Evolutionary conservation across 1,139 yeast genomes (phyloP).

Genomic region (Saccharomyces hybrid): DNA sequence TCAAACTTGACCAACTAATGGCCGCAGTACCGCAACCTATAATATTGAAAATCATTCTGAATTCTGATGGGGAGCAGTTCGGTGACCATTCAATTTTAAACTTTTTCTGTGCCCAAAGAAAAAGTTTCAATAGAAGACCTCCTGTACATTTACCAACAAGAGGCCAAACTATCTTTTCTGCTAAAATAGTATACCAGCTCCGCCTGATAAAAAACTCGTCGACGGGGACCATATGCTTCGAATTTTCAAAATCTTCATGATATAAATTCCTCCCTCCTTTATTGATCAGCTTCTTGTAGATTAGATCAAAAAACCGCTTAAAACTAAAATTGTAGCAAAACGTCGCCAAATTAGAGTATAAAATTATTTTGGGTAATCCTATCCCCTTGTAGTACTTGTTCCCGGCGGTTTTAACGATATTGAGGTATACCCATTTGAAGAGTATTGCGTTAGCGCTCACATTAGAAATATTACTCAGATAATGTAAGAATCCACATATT

Average conservation of each 20-base stretch:
- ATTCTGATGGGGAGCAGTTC: slow-evolving; percentile 34
- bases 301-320: background rate
- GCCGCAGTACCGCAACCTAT: slow-evolving; percentile 7
- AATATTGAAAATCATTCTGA: slow-evolving; percentile 37
- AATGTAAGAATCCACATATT: slow-evolving; percentile 12
- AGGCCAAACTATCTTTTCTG: slow-evolving; percentile 10
- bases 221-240: background rate
- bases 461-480: background rate
- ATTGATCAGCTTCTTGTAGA: background rate
- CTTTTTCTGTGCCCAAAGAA: slow-evolving; percentile 1
- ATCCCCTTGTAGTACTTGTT: background rate
- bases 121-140: slow-evolving; percentile 1
- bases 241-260: background rate
- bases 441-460: background rate
- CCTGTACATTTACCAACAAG: slow-evolving; percentile 6
- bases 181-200: slow-evolving; percentile 13
- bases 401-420: background rate
- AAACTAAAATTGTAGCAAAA: background rate
- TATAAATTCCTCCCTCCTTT: background rate
- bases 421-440: background rate
- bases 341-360: background rate
- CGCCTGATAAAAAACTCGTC: slow-evolving; percentile 6
- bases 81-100: slow-evolving; percentile 1
- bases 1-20: background rate
- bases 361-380: background rate